Evolutionary conservation across 2,329 filamentous ascomycete species (phyloP).

Genomic region (Aspergillus proliferans): DNA sequence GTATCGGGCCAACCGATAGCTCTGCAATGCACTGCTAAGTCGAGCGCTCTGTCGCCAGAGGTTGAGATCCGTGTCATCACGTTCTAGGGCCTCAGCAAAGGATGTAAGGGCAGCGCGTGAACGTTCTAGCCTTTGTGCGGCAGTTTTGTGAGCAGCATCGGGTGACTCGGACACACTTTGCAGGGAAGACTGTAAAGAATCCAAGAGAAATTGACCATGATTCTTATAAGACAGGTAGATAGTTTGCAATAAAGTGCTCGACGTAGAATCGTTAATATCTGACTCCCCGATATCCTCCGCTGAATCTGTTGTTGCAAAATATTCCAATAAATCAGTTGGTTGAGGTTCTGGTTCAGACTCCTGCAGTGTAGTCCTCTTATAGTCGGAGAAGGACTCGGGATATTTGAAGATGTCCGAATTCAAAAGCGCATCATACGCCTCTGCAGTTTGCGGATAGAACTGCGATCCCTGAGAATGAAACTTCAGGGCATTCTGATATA

Average conservation of each 20-base stretch:
- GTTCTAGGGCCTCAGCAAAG: constrained; percentile 58
- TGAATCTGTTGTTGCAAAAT: constrained; percentile 14
- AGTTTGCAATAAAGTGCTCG: constrained; percentile 78
- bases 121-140: constrained; percentile 25
- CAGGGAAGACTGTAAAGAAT: constrained; percentile 56
- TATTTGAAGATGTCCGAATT: constrained; percentile 91
- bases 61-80: constrained; percentile 59
- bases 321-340: constrained; percentile 40
- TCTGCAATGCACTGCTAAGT: constrained; percentile 52
- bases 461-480: constrained; percentile 79
- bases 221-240: constrained; percentile 95
- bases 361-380: constrained; percentile 60
- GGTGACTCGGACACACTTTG: constrained; percentile 12
- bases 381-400: constrained; percentile 79
- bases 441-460: constrained; percentile 67
- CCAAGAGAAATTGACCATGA: constrained; percentile 84
- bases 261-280: constrained; percentile 64
- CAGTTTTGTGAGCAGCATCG: constrained; percentile 10
- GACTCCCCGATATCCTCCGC: constrained; percentile 41
- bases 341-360: constrained; percentile 34
- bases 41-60: constrained; percentile 57
- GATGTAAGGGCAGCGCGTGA: constrained; percentile 43
- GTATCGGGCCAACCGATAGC: constrained; percentile 54
- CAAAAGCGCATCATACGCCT: constrained; percentile 80
- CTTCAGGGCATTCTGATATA: constrained; percentile 86